Evolutionary conservation across 371 early-diverging fungal species (phyloP).

Genomic region (Zopfochytrium polystomum): DNA sequence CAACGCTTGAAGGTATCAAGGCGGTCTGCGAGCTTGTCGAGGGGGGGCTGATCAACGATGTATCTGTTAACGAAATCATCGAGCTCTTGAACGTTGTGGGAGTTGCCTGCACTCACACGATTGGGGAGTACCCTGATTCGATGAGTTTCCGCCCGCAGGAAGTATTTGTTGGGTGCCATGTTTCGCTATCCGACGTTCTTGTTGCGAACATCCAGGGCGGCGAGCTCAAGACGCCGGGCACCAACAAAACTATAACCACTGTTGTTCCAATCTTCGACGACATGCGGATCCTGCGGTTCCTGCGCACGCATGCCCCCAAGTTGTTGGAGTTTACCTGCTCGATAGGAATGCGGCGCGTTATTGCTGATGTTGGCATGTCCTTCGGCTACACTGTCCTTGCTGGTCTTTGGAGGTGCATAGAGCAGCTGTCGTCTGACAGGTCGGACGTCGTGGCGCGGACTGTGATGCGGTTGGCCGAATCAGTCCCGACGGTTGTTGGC

Average conservation of each 20-base stretch:
- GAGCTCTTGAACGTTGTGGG: slow-evolving; percentile 33
- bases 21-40: slow-evolving; percentile 27
- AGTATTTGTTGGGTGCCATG: slow-evolving; percentile 17
- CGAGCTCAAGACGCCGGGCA: slow-evolving; percentile 17
- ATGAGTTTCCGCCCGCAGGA: slow-evolving; percentile 24
- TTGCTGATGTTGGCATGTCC: slow-evolving; percentile 28
- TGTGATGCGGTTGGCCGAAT: slow-evolving; percentile 16
- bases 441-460: slow-evolving; percentile 9
- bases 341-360: slow-evolving; percentile 30
- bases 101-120: slow-evolving; percentile 9
- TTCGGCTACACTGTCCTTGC: slow-evolving; percentile 22
- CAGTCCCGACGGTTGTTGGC: slow-evolving; percentile 13
- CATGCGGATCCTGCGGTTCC: slow-evolving; percentile 19
- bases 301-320: slow-evolving; percentile 26
- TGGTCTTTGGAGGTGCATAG: slow-evolving; percentile 20
- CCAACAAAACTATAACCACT: slow-evolving; percentile 8
- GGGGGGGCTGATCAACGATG: slow-evolving; percentile 2
- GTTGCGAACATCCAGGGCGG: slow-evolving; percentile 11
- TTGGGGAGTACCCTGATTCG: slow-evolving; percentile 29
- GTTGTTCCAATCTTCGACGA: slow-evolving; percentile 31
- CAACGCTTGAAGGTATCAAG: slow-evolving; percentile 30
- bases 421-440: slow-evolving; percentile 4
- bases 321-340: slow-evolving; percentile 22
- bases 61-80: slow-evolving; percentile 12
- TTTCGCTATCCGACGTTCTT: slow-evolving; percentile 24